Base-by-base conservation (phyloP, 164 flowering plant genomes). In the Liquidambar formosana region DNA sequence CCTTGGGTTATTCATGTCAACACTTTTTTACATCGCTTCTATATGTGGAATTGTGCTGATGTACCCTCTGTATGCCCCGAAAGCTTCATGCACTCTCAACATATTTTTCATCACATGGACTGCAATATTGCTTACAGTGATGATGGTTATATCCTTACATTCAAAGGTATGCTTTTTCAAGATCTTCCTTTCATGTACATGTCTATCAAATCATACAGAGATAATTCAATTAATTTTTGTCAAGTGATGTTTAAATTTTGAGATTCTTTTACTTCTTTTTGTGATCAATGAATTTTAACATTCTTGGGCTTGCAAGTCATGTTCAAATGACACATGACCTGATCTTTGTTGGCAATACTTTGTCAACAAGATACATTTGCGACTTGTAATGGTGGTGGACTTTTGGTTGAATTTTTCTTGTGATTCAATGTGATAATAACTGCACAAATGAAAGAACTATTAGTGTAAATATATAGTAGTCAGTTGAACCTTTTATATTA, bases 61-160 rank as follows among this genome's bases (percentile, higher is more conserved):
- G 90, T 90, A 85, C 73, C 58, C 76, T 43, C 63, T 76, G 8
- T 90, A 88, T 69, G 86, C 82, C 58, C 74, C 81, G 14, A 77
- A 70, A 33, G 27, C 57, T 1, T 71, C 83, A 10, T 89, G 96
- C 74, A 38, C 74, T 64, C 89, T 92, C 79, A 94, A 94, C 84
- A 85, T 92, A 73, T 92, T 92, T 80, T 92, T 94, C 86, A 90
- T 94, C 82, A 75, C 92, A 1, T 90, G 96, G 97, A 90, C 96
- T 19, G 86, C 69, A 1, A 58, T 92, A 78, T 77, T 94, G 58
- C 85, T 94, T 38, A 16, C 80, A 38, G 91, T 88, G 43, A 89
- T 94, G 94, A 81, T 86, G 92, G 80, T 71, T 61, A 75, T 90
- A 38, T 80, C 98, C 1, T 71, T 94, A 26, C 93, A 92, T 65